Base-by-base conservation (phyloP, 495 filamentous ascomycete genomes). In the Penicillium crystallinum region DNA sequence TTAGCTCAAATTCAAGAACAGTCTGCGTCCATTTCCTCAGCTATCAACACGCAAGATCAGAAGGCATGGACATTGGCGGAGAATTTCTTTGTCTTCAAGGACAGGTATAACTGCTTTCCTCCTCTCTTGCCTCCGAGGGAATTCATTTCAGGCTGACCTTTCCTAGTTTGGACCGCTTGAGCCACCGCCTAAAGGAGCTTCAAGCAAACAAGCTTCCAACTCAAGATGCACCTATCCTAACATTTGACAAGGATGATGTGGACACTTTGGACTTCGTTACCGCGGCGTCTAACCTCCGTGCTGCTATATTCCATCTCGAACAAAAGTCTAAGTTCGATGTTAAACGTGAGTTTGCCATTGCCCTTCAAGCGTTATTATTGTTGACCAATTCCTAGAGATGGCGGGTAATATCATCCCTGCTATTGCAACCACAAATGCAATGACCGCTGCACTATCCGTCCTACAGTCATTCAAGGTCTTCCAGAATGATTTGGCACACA, bases 371-470 rank as follows among this genome's bases (percentile, higher is more conserved):
- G 1, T 1, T 1, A 10, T 14, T 14, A 34, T 36, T 22, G 30
- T 38, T 59, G 37, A 64, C 35, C 47, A 3, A 6, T 30, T 23
- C 45, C 34, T 44, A 85, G 81, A 97, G 71, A 99, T 97, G 91
- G 93, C 93, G 21, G 93, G 93, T 45, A 97, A 97, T 60, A 99
- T 99, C 61, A 97, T 99, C 49, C 93, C 93, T 0, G 95, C 93
- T 3, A 99, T 99, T 66, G 93, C 93, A 1, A 99, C 93, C 0
- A 97, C 93, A 0, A 99, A 99, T 65, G 93, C 95, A 11, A 95
- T 97, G 69, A 93, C 91, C 4, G 93, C 93, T 11, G 86, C 89
- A 12, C 77, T 99, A 21, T 97, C 91, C 64, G 93, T 97, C 4
- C 73, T 99, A 6, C 88, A 99, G 67, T 84, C 90, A 1, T 91